A percentile compares a stretch with the other conserved stretches of the same genome.
Conservation (phyloP, 495 filamentous ascomycete genomes). For the Penicillium roqueforti region DNA sequence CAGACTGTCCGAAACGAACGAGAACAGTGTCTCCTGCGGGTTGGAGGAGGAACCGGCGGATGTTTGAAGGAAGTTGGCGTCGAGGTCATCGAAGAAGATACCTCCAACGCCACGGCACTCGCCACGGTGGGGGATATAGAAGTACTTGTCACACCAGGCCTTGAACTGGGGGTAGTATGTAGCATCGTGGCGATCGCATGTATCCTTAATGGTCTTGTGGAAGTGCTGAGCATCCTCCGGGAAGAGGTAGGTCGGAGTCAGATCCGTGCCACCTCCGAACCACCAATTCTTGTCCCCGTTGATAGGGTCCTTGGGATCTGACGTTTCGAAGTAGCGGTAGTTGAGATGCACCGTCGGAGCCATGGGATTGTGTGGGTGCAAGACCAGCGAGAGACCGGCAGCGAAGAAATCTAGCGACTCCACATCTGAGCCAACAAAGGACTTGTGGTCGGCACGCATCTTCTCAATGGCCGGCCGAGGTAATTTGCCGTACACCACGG, state of each 20-base stretch:
- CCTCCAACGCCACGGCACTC: conserved; percentile 90
- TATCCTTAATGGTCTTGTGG: conserved; percentile 86
- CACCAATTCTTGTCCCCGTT: conserved; percentile 83
- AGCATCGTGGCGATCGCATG: conserved; percentile 90
- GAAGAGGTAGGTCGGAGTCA: conserved; percentile 92
- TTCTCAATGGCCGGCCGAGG: conserved; percentile 83
- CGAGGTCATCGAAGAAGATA: conserved; percentile 98
- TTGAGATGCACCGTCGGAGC: conserved; percentile 97
- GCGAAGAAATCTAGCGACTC: conserved; percentile 91
- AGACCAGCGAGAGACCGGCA: conserved; percentile 83
- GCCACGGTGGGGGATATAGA: conserved; percentile 82
- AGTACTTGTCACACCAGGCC: conserved; percentile 98
- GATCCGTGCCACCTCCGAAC: conserved; percentile 93
- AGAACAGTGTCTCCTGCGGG: conserved; percentile 85
- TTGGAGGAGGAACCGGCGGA: conserved; percentile 56
- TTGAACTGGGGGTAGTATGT: conserved; percentile 95
- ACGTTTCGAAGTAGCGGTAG: conserved; percentile 98
- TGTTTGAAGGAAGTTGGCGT: conserved; percentile 55
- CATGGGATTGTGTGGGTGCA: conserved; percentile 93
- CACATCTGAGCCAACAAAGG: conserved; percentile 65
- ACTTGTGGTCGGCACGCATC: conserved; percentile 96
- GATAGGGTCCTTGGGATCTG: conserved; percentile 52
- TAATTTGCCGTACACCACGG: conserved; percentile 88
- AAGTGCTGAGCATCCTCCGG: conserved; percentile 97
- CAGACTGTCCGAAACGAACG: conserved; percentile 82